These are phyloP conservation scores for Paraphoma sp. DNA, from an alignment of 2,329 filamentous ascomycete genomes.

Conservation along the genomic window DNA sequence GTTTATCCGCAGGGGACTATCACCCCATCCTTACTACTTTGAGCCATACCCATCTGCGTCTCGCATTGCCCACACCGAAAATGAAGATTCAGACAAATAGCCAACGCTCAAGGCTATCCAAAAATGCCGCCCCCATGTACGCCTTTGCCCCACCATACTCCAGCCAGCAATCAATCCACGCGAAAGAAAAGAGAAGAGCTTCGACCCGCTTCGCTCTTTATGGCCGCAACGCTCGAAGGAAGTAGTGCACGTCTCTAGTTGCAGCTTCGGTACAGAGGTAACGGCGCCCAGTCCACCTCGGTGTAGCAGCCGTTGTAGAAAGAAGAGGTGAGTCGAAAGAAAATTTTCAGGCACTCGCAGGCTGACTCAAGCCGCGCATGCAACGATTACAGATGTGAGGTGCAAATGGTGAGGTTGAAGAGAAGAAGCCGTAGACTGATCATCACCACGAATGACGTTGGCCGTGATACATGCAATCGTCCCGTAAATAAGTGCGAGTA, in stretches of 20 bases:
- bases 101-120: constrained; percentile 3
- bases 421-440: constrained; percentile 1
- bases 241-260: constrained; percentile 1
- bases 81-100: constrained; percentile 8
- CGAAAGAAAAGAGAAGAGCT: constrained; percentile 3
- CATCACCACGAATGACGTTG: constrained; percentile 19
- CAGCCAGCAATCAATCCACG: background rate
- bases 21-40: constrained; percentile 9
- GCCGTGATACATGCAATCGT: constrained; percentile 5
- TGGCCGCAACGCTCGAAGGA: background rate
- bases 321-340: constrained; percentile 8
- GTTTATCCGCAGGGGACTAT: constrained; percentile 1
- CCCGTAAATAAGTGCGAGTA: background rate
- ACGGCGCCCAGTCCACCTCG: background rate
- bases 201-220: background rate
- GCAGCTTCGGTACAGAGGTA: constrained; percentile 1
- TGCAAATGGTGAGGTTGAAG: background rate
- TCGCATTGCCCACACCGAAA: constrained; percentile 19
- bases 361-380: constrained; percentile 1
- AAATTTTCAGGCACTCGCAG: background rate
- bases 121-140: background rate
- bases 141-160: background rate
- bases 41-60: constrained; percentile 13
- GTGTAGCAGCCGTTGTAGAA: constrained; percentile 18
- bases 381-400: constrained; percentile 5